phyloP scores from a whole-genome alignment of 805 yeast genomes.

The Candida coleopterorum region DNA sequence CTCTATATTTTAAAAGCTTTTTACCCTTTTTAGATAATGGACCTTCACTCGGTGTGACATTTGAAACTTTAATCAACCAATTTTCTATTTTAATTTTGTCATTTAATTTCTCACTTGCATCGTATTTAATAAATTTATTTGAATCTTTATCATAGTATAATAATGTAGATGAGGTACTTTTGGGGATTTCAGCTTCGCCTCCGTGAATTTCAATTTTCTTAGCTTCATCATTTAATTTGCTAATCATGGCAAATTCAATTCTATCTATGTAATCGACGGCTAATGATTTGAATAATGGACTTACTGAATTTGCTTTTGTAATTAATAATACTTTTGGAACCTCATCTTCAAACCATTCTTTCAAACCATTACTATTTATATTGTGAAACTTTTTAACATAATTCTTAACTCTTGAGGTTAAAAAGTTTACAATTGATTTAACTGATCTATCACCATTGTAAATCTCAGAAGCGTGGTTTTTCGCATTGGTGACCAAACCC shows the following conservation, averaged over 20 bases:
- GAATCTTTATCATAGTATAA: constrained; percentile 18
- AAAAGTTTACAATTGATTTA: constrained; percentile 49
- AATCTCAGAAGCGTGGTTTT: constrained; percentile 47
- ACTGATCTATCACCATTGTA: constrained; percentile 60
- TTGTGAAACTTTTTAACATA: constrained; percentile 51
- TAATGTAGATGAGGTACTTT: constrained; percentile 22
- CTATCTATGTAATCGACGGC: constrained; percentile 63
- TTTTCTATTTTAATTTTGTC: constrained; percentile 27
- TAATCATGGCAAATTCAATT: constrained; percentile 44
- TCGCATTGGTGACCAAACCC: constrained; percentile 11
- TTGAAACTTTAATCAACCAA: constrained; percentile 27
- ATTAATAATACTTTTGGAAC: constrained; percentile 48
- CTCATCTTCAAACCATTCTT: constrained; percentile 23
- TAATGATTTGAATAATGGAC: constrained; percentile 57
- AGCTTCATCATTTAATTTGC: constrained; percentile 21
- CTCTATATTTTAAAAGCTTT: constrained; percentile 26
- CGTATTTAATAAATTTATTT: constrained; percentile 18
- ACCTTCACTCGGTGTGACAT: constrained; percentile 32
- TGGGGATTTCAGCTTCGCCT: constrained; percentile 17
- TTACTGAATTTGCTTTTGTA: constrained; percentile 43
- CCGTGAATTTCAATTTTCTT: constrained; percentile 16
- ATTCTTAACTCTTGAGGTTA: constrained; percentile 57
- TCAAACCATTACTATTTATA: constrained; percentile 17
- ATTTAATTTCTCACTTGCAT: constrained; percentile 19
- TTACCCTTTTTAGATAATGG: constrained; percentile 28